Conservation (phyloP, 2,329 filamentous ascomycete species). For the Volutella citrinella region DNA sequence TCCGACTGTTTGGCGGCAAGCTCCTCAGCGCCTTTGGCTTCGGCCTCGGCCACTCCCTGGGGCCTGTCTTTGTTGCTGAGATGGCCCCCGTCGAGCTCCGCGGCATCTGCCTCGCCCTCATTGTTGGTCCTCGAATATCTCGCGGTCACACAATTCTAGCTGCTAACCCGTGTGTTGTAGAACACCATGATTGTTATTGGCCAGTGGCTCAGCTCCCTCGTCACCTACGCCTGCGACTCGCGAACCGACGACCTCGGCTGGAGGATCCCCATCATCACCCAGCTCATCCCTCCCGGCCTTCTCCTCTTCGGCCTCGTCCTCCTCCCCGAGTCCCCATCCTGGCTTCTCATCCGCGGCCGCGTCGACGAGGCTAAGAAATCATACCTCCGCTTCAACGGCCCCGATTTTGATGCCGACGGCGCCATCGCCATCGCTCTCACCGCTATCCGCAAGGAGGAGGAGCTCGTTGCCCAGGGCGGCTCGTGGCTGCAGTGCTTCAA, state of each 20-base stretch:
- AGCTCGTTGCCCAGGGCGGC: conserved; percentile 11
- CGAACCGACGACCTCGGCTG: conserved; percentile 29
- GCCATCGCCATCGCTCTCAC: conserved; percentile 12
- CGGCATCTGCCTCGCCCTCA: conserved; percentile 23
- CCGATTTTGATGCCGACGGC: conserved; percentile 15
- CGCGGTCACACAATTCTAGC: too few relatives aligned
- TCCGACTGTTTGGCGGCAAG: conserved; percentile 26
- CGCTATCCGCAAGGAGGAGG: conserved; percentile 14
- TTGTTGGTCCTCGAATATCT: too few relatives aligned
- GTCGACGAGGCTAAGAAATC: conserved; percentile 27
- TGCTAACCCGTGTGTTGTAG: too few relatives aligned
- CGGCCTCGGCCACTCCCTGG: conserved; percentile 25
- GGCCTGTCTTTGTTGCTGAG: conserved; percentile 28
- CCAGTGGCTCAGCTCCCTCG: conserved; percentile 20
- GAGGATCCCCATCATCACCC: conserved; percentile 42
- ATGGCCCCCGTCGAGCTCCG: conserved; percentile 26
- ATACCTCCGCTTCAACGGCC: conserved; percentile 19
- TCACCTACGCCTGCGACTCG: conserved; percentile 13
- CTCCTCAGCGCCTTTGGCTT: conserved; percentile 24
- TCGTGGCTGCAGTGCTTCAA: conserved; percentile 24
- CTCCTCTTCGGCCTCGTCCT: conserved; percentile 33
- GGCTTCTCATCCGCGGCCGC: conserved; percentile 36
- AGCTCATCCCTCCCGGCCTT: conserved; percentile 39
- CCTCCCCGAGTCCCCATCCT: conserved; percentile 45
- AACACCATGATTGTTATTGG: conserved; percentile 31